Evolutionary conservation across 2,329 filamentous ascomycete species (phyloP), one percentile per base, ranked within the genome.

Genomic region (Helotiales sp.): DNA sequence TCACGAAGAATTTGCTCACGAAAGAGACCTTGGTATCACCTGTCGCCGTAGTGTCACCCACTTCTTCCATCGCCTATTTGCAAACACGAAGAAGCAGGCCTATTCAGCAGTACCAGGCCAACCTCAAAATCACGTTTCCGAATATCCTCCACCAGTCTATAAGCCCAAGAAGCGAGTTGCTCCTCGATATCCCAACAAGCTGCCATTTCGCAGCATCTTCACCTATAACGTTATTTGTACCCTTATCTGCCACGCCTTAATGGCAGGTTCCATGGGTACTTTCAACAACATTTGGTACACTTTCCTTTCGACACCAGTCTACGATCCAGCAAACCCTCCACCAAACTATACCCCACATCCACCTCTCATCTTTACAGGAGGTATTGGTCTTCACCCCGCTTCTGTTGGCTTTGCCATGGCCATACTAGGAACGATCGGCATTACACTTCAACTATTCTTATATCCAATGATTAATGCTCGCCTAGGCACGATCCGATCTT

Each of bases 321-420:
- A 52, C 77, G 62, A 69, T 40, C 67, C 67, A 15, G 40, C 53
- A 1, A 46, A 64, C 9, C 57, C 58, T 63, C 65, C 67, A 67
- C 84, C 87, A 33, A 86, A 87, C 1, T 78, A 77, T 73, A 63
- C 52, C 0, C 69, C 64, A 8, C 64, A 66, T 40, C 66, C 54
- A n/a, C 69, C 68, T 13, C 53, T 70, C 10, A 73, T 80, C 0
- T 67, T 82, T 2, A 85, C 90, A 5, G 89, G 90, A 27, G 91
- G 91, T 1, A 78, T 95, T 0, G 89, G 89, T n/a, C 80, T 95
- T 52, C 82, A 83, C 0, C 86, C 89, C 0, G 79, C 82, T 1
- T 81, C 83, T 2, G 88, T 95, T 30, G 90, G 90, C n/a, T 75
- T 90, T 42, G 88, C 89, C 4, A 91, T 93, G 76, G 86, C 90